A percentile compares a stretch with the other conserved stretches of the same genome.
phyloP scores from a whole-genome alignment of 441 rosid species.

The Croton laevigatus region DNA sequence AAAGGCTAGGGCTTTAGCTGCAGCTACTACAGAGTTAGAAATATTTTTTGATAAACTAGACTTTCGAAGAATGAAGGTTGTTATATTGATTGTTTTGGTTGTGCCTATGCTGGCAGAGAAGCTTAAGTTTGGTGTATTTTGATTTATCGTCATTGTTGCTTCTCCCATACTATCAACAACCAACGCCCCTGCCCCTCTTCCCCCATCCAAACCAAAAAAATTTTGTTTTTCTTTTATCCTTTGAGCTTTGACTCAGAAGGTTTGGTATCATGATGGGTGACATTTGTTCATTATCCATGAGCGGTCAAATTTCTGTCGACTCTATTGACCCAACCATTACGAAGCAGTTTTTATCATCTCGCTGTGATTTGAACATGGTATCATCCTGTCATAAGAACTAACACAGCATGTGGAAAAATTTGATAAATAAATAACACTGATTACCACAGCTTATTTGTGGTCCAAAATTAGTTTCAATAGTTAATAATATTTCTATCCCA shows the following conservation, averaged over 20 bases:
- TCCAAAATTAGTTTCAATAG: not conserved
- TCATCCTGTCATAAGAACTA: not conserved
- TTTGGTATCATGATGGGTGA: constrained; percentile 3
- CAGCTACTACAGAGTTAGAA: constrained; percentile 88
- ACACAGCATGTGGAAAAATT: not conserved
- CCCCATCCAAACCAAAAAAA: not conserved
- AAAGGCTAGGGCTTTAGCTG: constrained; percentile 74
- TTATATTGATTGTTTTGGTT: constrained; percentile 14
- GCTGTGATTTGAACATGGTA: constrained; percentile 9
- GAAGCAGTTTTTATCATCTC: constrained; percentile 4
- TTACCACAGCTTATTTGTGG: not conserved
- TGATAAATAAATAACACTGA: not conserved
- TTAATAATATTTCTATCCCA: not conserved
- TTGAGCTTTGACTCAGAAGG: constrained; percentile 6
- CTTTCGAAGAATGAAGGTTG: constrained; percentile 89
- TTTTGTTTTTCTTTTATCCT: not conserved
- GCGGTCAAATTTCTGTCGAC: not conserved
- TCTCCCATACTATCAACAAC: not conserved
- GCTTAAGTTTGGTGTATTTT: not conserved
- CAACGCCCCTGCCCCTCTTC: not conserved
- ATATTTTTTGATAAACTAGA: constrained; percentile 84
- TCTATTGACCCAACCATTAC: constrained; percentile 13
- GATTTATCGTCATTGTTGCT: not conserved
- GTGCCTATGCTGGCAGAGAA: not conserved
- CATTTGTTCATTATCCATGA: constrained; percentile 3